phyloP scores from a whole-genome alignment of 2,329 filamentous ascomycete genomes.

The Zasmidium cellare region DNA sequence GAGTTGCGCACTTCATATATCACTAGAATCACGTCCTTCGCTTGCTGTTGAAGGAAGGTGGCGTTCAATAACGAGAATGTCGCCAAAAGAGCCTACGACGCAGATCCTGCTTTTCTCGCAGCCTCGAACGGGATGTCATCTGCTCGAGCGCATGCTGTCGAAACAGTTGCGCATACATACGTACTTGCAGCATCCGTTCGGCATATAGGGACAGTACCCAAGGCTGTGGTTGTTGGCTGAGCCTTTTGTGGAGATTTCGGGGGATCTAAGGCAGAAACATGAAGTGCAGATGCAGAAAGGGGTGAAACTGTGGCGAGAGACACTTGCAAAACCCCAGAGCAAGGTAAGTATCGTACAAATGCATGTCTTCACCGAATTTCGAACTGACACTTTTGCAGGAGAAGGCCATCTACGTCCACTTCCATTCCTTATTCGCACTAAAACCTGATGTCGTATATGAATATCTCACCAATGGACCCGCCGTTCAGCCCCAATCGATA shows the following conservation, averaged over 20 bases:
- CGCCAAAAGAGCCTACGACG: not conserved
- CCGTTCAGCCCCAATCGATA: not conserved
- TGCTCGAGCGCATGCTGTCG: slow-evolving; percentile 5
- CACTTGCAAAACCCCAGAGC: not conserved
- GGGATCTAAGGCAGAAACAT: not conserved
- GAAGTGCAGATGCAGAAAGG: not conserved
- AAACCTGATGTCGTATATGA: not conserved
- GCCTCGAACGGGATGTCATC: slow-evolving; percentile 4
- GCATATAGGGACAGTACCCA: not conserved
- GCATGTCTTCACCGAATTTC: not conserved
- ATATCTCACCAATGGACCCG: not conserved
- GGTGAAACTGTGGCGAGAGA: not conserved
- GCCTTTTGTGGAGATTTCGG: not conserved
- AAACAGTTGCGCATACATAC: not conserved
- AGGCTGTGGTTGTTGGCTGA: not conserved
- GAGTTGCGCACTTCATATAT: too few species aligned
- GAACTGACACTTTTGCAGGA: not conserved
- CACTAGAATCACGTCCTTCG: too few species aligned
- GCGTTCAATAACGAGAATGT: not conserved
- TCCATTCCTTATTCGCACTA: not conserved
- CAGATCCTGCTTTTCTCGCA: slow-evolving; percentile 5
- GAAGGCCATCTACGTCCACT: not conserved
- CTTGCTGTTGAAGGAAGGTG: too few species aligned
- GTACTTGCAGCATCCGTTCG: not conserved
- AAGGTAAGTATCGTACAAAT: not conserved